phyloP scores from a whole-genome alignment of 805 yeast genomes.

The Myxozyma geophila region DNA sequence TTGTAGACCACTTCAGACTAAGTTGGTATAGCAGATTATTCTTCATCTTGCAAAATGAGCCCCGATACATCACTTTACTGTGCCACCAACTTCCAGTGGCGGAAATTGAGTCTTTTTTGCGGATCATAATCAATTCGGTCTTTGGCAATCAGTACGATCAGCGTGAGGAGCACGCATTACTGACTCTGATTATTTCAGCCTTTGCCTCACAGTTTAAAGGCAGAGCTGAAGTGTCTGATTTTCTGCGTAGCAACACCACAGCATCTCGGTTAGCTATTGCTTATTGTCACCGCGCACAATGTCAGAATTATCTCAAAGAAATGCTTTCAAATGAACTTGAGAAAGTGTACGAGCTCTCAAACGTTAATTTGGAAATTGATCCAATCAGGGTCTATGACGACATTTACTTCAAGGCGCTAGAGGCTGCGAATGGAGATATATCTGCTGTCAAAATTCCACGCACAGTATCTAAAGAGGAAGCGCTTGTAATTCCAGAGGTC shows the following conservation, averaged over 20 bases:
- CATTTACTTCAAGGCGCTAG: conserved; percentile 24
- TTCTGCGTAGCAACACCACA: conserved; percentile 49
- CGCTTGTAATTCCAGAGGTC: conserved; percentile 42
- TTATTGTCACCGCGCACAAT: conserved; percentile 49
- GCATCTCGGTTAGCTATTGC: conserved; percentile 50
- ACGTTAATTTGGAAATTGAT: conserved; percentile 44
- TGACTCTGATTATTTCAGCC: conserved; percentile 48
- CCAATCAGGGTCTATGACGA: conserved; percentile 45
- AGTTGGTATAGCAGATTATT: conserved; percentile 45
- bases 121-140: conserved; percentile 49
- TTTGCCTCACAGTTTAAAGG: conserved; percentile 47
- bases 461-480: conserved; percentile 43
- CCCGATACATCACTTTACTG: conserved; percentile 46
- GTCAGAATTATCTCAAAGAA: conserved; percentile 46
- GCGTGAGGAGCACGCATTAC: conserved; percentile 48
- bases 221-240: conserved; percentile 45
- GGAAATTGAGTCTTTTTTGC: conserved; percentile 48
- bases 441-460: conserved; percentile 23
- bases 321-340: conserved; percentile 42
- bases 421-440: conserved; percentile 13
- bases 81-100: conserved; percentile 44
- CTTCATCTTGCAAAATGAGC: conserved; percentile 48
- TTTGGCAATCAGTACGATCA: conserved; percentile 51
- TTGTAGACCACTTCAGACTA: conserved; percentile 43
- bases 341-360: conserved; percentile 39